Evolutionary conservation across 2,329 filamentous ascomycete species (phyloP).

Genomic region (Cryphonectria japonica): DNA sequence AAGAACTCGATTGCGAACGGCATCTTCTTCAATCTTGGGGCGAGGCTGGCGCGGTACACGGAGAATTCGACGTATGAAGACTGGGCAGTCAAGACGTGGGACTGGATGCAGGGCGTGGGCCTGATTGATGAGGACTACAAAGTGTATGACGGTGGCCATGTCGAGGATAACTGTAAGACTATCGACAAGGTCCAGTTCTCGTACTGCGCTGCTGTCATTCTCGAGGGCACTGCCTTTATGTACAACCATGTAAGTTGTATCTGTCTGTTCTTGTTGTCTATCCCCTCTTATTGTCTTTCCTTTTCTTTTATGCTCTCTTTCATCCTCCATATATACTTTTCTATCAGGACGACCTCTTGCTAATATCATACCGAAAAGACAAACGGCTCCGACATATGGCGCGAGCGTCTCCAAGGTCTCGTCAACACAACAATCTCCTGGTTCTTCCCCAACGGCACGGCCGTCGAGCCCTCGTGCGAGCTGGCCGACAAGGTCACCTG

Average conservation of each 20-base stretch:
- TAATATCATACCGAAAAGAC: constrained; percentile 40
- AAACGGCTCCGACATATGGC: constrained; percentile 55
- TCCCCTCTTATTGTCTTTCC: not conserved
- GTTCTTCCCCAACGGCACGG: constrained; percentile 44
- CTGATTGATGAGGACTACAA: constrained; percentile 59
- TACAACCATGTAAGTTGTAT: constrained; percentile 56
- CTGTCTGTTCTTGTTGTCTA: not conserved
- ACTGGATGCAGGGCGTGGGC: constrained; percentile 52
- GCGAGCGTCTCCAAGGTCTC: constrained; percentile 52
- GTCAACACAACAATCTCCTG: constrained; percentile 42
- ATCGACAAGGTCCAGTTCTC: constrained; percentile 62
- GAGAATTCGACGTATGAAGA: constrained; percentile 54
- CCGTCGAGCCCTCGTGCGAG: constrained; percentile 58
- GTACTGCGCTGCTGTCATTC: constrained; percentile 62
- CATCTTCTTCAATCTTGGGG: constrained; percentile 48
- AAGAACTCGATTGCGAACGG: constrained; percentile 53
- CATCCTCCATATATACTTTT: not conserved
- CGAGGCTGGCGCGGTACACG: constrained; percentile 63
- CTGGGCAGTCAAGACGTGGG: constrained; percentile 56
- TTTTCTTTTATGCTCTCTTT: not conserved
- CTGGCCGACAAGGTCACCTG: constrained; percentile 51
- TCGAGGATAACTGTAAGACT: constrained; percentile 56
- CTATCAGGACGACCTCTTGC: not conserved
- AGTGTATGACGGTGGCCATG: constrained; percentile 62
- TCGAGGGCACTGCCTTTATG: constrained; percentile 65